These are phyloP conservation scores for Suillus plorans DNA, from an alignment of 768 basidiomycete genomes.

Conservation along the genomic window DNA sequence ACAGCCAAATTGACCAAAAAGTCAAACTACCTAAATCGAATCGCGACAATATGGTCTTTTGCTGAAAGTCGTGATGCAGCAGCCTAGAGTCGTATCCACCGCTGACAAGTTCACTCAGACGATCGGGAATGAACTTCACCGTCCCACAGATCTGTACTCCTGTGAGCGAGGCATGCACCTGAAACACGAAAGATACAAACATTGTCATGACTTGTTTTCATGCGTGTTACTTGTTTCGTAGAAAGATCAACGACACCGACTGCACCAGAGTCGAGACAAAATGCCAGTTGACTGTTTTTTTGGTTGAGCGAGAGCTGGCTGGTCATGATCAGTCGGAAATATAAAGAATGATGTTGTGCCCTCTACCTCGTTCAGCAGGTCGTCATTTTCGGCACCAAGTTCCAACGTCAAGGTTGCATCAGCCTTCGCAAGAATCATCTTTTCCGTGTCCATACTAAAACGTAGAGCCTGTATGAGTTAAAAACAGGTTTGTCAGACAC, in stretches of 20 bases:
- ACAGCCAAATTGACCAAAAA: not conserved
- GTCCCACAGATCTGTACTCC: conserved; percentile 58
- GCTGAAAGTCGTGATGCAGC: conserved; percentile 60
- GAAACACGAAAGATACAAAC: conserved; percentile 35
- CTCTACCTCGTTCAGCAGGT: conserved; percentile 68
- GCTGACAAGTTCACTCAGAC: conserved; percentile 71
- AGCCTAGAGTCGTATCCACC: conserved; percentile 74
- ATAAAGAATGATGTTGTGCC: conserved; percentile 5
- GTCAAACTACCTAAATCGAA: conserved; percentile 52
- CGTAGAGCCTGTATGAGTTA: conserved; percentile 25
- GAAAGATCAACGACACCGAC: conserved; percentile 68
- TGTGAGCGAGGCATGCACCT: conserved; percentile 7
- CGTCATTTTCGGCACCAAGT: conserved; percentile 50
- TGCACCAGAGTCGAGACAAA: conserved; percentile 66
- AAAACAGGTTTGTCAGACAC: not conserved
- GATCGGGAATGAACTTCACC: conserved; percentile 58
- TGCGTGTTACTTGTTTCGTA: conserved; percentile 45
- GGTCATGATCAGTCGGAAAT: conserved; percentile 31
- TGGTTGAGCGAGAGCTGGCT: conserved; percentile 64
- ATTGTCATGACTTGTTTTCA: conserved; percentile 63
- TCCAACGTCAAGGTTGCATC: conserved; percentile 51
- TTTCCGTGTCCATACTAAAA: conserved; percentile 45
- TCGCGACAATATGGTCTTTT: conserved; percentile 56
- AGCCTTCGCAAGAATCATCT: conserved; percentile 52
- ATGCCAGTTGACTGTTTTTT: conserved; percentile 56